These are phyloP conservation scores for Phoma sp. DNA, from an alignment of 2,329 filamentous ascomycete genomes.

Conservation along the genomic window DNA sequence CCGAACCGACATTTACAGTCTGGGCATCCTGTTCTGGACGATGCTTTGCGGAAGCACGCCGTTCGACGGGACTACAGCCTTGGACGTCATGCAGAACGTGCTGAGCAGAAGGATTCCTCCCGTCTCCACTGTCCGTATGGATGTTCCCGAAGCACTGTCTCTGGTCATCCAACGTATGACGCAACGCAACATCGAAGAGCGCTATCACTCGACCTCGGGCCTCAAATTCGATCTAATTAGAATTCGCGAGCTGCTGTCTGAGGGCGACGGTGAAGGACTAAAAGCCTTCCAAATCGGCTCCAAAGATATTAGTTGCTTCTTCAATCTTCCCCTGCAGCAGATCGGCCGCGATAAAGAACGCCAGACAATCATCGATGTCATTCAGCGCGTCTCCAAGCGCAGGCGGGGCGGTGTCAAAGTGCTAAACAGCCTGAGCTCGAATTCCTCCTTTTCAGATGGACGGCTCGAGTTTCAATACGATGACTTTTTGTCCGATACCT, in stretches of 20 bases:
- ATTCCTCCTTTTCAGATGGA: slow-evolving; percentile 60
- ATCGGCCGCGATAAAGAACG: slow-evolving; percentile 80
- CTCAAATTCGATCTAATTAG: slow-evolving; percentile 80
- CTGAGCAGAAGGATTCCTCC: slow-evolving; percentile 78
- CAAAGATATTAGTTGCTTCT: slow-evolving; percentile 91
- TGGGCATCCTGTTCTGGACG: slow-evolving; percentile 89
- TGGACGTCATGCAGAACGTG: slow-evolving; percentile 92
- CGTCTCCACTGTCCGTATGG: slow-evolving; percentile 77
- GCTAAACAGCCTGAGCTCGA: slow-evolving; percentile 59
- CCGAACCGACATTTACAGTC: slow-evolving; percentile 90
- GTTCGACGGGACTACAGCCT: slow-evolving; percentile 78
- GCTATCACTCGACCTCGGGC: slow-evolving; percentile 88
- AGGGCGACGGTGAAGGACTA: slow-evolving; percentile 75
- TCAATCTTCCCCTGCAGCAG: slow-evolving; percentile 81
- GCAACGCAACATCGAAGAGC: slow-evolving; percentile 82
- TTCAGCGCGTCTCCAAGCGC: slow-evolving; percentile 75
- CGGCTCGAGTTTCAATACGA: slow-evolving; percentile 57
- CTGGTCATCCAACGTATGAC: slow-evolving; percentile 91
- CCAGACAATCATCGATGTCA: slow-evolving; percentile 69
- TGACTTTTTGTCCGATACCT: slow-evolving; percentile 58
- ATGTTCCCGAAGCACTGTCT: slow-evolving; percentile 82
- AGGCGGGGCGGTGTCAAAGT: slow-evolving; percentile 57
- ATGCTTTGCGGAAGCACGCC: slow-evolving; percentile 73
- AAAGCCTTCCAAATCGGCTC: slow-evolving; percentile 77
- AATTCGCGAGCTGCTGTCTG: slow-evolving; percentile 74